These are phyloP conservation scores for Cercospora nicotianae DNA, from an alignment of 2,329 filamentous ascomycete genomes.

Conservation along the genomic window DNA sequence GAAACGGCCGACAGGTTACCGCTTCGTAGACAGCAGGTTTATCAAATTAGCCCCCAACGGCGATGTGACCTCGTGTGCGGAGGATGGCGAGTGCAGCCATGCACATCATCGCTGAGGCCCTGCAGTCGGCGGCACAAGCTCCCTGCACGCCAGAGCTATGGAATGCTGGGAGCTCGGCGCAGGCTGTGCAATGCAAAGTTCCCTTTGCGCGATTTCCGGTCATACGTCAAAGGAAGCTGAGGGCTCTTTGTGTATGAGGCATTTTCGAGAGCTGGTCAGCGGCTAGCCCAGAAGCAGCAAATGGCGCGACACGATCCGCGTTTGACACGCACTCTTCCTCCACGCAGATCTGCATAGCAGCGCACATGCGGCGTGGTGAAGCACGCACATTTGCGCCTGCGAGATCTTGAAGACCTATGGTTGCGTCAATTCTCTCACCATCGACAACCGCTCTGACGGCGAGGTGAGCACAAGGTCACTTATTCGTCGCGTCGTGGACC, in stretches of 20 bases:
- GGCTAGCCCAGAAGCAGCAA: constrained; percentile 2
- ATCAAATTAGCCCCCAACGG: not conserved
- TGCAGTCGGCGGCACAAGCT: not conserved
- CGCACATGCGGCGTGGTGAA: not conserved
- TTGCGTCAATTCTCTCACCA: not conserved
- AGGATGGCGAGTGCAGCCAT: not conserved
- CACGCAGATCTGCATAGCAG: not conserved
- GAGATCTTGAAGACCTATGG: not conserved
- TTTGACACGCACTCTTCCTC: not conserved
- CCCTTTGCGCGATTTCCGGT: constrained; percentile 13
- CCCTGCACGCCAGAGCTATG: not conserved
- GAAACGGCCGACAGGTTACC: not conserved
- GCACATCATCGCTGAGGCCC: constrained; percentile 5
- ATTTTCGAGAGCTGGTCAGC: constrained; percentile 16
- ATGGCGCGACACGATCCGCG: constrained; percentile 1
- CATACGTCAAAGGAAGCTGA: not conserved
- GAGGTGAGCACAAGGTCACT: not conserved
- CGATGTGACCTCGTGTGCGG: not conserved
- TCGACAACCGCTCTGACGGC: not conserved
- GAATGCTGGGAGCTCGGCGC: constrained; percentile 17
- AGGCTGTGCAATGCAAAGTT: constrained; percentile 15
- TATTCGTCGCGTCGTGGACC: not conserved
- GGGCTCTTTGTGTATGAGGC: constrained; percentile 11
- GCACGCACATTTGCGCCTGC: not conserved
- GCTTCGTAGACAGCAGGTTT: not conserved